These are phyloP conservation scores for Chrysoporthe cubensis DNA, from an alignment of 2,329 filamentous ascomycete species.

Conservation along the genomic window DNA sequence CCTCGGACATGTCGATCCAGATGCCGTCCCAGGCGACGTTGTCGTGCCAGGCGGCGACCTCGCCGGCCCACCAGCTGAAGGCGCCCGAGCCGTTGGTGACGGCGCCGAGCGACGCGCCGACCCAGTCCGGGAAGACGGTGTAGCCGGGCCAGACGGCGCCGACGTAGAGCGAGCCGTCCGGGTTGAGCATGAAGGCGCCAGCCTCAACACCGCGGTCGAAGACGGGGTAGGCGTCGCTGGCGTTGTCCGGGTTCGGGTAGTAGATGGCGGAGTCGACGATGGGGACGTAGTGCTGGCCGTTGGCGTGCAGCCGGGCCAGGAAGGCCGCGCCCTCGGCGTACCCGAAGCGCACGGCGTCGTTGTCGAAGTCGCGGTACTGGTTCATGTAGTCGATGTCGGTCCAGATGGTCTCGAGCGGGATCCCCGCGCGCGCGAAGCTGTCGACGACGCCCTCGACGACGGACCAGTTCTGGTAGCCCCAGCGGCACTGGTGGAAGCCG, in stretches of 20 bases:
- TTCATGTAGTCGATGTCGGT: constrained; percentile 76
- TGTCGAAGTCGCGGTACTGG: constrained; percentile 64
- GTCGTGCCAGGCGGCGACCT: constrained; percentile 62
- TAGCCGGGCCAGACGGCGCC: constrained; percentile 77
- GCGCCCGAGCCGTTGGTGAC: constrained; percentile 60
- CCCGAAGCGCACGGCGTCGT: constrained; percentile 61
- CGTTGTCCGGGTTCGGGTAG: constrained; percentile 71
- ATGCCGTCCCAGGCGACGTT: constrained; percentile 55
- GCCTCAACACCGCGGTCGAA: constrained; percentile 65
- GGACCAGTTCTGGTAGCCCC: constrained; percentile 79
- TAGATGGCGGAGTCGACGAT: constrained; percentile 77
- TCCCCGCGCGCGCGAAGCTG: constrained; percentile 65
- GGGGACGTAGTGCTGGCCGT: constrained; percentile 70
- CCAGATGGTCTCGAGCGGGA: constrained; percentile 77
- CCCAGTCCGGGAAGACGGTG: constrained; percentile 75
- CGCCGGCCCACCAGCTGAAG: constrained; percentile 68
- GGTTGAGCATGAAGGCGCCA: constrained; percentile 58
- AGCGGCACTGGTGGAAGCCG: constrained; percentile 82
- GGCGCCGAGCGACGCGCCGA: constrained; percentile 53
- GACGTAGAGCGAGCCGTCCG: constrained; percentile 59
- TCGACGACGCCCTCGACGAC: constrained; percentile 68
- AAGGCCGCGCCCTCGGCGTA: constrained; percentile 63
- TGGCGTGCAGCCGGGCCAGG: constrained; percentile 63
- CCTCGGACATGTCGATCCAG: constrained; percentile 65
- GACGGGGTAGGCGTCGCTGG: constrained; percentile 63